Percentiles rank a stretch among this genome's conserved stretches.
Evolutionary conservation across 257 asterid species (phyloP).

Genomic region (Salvia hispanica): DNA sequence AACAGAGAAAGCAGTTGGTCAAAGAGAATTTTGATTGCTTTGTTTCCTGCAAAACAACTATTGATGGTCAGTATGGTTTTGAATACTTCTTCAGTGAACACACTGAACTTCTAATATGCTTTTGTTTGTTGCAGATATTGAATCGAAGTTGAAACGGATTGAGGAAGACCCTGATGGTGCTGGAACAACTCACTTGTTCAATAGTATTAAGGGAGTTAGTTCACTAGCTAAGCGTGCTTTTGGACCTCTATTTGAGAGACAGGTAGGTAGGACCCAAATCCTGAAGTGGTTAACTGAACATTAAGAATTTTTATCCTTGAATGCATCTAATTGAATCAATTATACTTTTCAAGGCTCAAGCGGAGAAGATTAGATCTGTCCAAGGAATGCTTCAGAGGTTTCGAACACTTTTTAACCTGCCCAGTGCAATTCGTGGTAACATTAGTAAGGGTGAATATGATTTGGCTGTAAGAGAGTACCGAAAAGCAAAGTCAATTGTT

Average conservation of each 20-base stretch:
- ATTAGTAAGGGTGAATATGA: slow-evolving; percentile 96
- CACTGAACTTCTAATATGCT: slow-evolving; percentile 27
- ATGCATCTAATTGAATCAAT: slow-evolving; percentile 32
- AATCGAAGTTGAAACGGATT: slow-evolving; percentile 90
- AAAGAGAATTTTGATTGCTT: slow-evolving; percentile 98
- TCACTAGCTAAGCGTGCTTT: slow-evolving; percentile 85
- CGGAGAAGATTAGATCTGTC: slow-evolving; percentile 95
- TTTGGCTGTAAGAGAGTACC: slow-evolving; percentile 96
- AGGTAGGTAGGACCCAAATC: slow-evolving; percentile 59
- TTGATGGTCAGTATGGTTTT: slow-evolving; percentile 65
- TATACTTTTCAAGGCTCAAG: slow-evolving; percentile 68
- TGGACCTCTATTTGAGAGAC: slow-evolving; percentile 96
- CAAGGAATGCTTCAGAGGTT: slow-evolving; percentile 99
- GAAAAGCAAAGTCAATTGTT: slow-evolving; percentile 97
- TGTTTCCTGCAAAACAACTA: slow-evolving; percentile 97
- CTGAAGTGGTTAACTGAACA: slow-evolving; percentile 25
- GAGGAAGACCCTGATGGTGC: slow-evolving; percentile 99
- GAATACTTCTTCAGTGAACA: slow-evolving; percentile 10
- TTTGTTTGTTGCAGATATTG: slow-evolving; percentile 66
- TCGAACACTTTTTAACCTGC: slow-evolving; percentile 93
- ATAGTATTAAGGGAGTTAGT: slow-evolving; percentile 83
- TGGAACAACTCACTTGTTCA: slow-evolving; percentile 77
- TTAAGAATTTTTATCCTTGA: slow-evolving; percentile 24
- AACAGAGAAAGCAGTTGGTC: slow-evolving; percentile 95
- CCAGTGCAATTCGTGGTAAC: slow-evolving; percentile 93